phyloP scores from a whole-genome alignment of 106 monocot species.

The Acanthochlamys bracteata region DNA sequence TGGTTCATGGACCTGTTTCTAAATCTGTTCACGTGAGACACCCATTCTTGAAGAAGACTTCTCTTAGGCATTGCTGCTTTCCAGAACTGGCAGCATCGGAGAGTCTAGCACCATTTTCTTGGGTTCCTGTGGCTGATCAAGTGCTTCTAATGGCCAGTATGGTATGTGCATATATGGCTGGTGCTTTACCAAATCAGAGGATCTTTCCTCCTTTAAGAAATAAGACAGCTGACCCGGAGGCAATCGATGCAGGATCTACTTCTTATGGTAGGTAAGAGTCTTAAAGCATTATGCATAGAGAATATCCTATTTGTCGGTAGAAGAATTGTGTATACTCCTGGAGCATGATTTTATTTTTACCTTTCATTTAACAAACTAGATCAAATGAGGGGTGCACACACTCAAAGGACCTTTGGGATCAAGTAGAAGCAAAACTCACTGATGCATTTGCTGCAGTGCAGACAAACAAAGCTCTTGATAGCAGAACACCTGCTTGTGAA shows the following conservation, averaged over 20 bases:
- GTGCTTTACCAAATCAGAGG: slow-evolving; percentile 39
- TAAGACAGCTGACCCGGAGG: slow-evolving; percentile 5
- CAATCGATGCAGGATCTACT: slow-evolving; percentile 12
- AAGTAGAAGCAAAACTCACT: slow-evolving; percentile 42
- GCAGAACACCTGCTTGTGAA: slow-evolving; percentile 2
- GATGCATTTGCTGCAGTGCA: slow-evolving; percentile 40
- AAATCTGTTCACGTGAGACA: not conserved
- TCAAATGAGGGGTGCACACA: not conserved
- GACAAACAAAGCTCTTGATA: slow-evolving; percentile 12
- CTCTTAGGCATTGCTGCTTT: slow-evolving; percentile 26
- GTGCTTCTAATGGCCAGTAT: slow-evolving; percentile 65
- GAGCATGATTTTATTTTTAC: too few relatives aligned
- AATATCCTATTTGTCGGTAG: too few relatives aligned
- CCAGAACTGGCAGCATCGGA: slow-evolving; percentile 37
- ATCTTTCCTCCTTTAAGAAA: slow-evolving; percentile 8
- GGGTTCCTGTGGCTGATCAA: slow-evolving; percentile 47
- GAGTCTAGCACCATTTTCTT: slow-evolving; percentile 24
- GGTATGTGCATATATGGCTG: slow-evolving; percentile 65
- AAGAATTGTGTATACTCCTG: too few relatives aligned
- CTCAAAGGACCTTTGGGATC: slow-evolving; percentile 33
- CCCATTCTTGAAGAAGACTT: not conserved
- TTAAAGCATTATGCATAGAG: not conserved
- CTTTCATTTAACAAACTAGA: too few relatives aligned
- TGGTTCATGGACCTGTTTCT: not conserved
- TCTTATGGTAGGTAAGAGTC: slow-evolving; percentile 74